Percentiles rank a stretch among this genome's conserved stretches.
These are phyloP conservation scores for Mortierella claussenii DNA, from an alignment of 192 early-diverging fungal genomes.

Conservation along the genomic window DNA sequence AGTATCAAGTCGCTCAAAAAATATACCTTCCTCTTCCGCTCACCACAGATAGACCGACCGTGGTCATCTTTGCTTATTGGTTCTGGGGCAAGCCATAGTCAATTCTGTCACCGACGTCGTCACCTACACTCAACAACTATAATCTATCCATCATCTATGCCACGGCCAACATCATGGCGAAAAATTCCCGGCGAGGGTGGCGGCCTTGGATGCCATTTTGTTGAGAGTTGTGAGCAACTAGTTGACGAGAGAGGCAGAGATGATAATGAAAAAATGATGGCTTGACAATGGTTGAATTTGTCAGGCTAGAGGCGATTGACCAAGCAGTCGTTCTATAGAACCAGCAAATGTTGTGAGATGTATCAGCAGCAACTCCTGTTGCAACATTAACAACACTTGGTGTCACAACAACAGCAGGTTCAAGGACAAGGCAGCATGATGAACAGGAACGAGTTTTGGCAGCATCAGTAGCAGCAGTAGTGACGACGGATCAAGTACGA, in stretches of 20 bases:
- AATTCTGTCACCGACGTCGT: slow-evolving; percentile 10
- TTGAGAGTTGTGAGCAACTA: neutral
- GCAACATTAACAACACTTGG: no score
- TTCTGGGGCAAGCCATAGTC: slow-evolving; percentile 11
- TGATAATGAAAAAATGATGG: neutral
- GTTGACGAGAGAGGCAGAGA: no score
- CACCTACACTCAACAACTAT: neutral
- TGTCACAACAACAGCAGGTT: no score
- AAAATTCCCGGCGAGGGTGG: neutral
- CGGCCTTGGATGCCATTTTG: slow-evolving; percentile 2
- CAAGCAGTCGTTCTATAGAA: neutral
- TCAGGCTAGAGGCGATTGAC: neutral
- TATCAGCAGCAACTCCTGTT: no score
- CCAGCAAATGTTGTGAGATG: no score
- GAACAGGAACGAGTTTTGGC: neutral
- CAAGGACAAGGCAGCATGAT: no score
- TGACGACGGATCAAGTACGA: no score
- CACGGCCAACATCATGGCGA: neutral
- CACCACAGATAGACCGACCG: no score
- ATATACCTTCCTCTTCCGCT: no score
- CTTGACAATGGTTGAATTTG: neutral
- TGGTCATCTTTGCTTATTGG: slow-evolving; percentile 18
- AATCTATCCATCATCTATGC: neutral
- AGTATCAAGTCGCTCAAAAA: no score
- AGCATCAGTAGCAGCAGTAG: neutral